These are phyloP conservation scores for Piromyces finnis DNA, from an alignment of 192 early-diverging fungal genomes.

Conservation along the genomic window DNA sequence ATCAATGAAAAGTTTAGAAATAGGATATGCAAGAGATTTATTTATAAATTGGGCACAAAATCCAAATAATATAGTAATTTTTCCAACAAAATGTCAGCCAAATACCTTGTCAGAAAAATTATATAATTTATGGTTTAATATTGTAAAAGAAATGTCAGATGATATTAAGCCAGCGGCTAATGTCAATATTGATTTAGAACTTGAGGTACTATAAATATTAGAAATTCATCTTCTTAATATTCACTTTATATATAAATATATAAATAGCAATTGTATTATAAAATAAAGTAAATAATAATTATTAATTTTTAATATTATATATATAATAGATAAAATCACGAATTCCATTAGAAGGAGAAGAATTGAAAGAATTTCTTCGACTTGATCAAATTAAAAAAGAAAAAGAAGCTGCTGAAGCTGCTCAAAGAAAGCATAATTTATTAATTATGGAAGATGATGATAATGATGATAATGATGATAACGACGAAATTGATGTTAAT, in stretches of 20 bases:
- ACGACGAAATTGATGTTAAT: conserved; percentile 22
- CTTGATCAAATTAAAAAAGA: conserved; percentile 16
- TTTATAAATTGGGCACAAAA: conserved; percentile 50
- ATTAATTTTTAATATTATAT: too few relatives aligned
- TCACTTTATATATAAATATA: too few relatives aligned
- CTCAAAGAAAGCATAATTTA: conserved; percentile 33
- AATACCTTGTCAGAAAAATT: conserved; percentile 44
- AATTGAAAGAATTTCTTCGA: conserved; percentile 47
- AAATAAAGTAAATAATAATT: too few relatives aligned
- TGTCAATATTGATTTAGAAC: conserved; percentile 3
- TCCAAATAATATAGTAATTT: conserved; percentile 40
- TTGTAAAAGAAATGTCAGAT: conserved; percentile 3
- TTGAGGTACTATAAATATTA: too few relatives aligned
- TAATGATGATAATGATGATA: conserved; percentile 37
- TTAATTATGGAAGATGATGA: conserved; percentile 55
- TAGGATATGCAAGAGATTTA: conserved; percentile 63
- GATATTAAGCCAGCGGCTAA: conserved; percentile 1
- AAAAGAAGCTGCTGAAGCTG: conserved; percentile 43
- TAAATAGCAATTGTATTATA: too few relatives aligned
- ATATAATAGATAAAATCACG: conserved; percentile 21
- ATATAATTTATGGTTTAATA: conserved; percentile 42
- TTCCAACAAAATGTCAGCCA: conserved; percentile 61
- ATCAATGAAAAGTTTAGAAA: conserved; percentile 54
- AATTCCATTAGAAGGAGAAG: conserved; percentile 70
- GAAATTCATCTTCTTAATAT: too few relatives aligned